A percentile compares a stretch with the other conserved stretches of the same genome.
Evolutionary conservation across 768 basidiomycete species (phyloP).

Genomic region (Suillus tomentosus): DNA sequence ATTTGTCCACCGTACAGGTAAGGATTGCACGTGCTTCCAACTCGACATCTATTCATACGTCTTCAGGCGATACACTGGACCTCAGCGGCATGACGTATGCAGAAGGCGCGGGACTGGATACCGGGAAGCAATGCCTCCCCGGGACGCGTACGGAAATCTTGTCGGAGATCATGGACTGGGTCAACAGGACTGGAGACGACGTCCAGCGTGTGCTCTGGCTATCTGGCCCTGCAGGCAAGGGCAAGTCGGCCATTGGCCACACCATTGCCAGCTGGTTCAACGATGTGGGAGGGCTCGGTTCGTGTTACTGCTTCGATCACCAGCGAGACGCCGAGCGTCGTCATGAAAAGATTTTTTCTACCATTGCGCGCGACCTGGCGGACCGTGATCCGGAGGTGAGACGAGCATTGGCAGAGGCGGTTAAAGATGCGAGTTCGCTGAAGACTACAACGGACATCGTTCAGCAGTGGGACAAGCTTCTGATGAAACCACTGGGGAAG

Average conservation of each 20-base stretch:
- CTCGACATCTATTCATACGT: neutral
- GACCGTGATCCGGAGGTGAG: constrained; percentile 1
- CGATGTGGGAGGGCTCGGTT: neutral
- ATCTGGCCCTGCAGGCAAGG: neutral
- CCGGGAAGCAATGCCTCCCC: constrained; percentile 15
- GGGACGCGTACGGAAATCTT: constrained; percentile 27
- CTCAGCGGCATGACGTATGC: neutral
- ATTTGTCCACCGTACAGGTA: neutral
- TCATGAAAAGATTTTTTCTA: constrained; percentile 18
- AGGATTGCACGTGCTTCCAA: neutral
- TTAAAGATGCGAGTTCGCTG: neutral
- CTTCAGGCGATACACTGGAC: neutral
- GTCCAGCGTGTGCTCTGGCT: neutral
- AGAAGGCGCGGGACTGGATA: neutral
- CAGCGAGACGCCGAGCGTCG: constrained; percentile 10
- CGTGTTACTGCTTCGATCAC: constrained; percentile 9
- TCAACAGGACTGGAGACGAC: constrained; percentile 11
- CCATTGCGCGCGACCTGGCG: constrained; percentile 11
- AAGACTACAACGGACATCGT: constrained; percentile 2
- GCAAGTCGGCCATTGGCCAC: constrained; percentile 7
- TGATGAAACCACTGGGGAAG: constrained; percentile 15
- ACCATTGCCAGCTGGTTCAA: constrained; percentile 18
- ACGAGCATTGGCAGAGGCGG: constrained; percentile 3
- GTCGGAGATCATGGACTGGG: constrained; percentile 29
- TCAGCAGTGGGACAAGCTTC: constrained; percentile 21